phyloP scores from a whole-genome alignment of 176 grass and related monocot species.

The Chloris gayana region DNA sequence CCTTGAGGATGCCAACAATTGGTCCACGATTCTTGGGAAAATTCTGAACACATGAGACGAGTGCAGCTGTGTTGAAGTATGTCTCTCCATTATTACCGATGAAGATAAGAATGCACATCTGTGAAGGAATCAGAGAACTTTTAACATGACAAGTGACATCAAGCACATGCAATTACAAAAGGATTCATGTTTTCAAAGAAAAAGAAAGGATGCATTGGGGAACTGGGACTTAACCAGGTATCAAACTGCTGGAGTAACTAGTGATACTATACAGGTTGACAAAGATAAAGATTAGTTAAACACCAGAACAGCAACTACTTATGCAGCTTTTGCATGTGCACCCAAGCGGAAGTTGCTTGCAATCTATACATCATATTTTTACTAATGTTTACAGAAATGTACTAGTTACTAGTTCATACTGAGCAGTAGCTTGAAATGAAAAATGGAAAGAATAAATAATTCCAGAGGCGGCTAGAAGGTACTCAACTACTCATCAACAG shows the following conservation, averaged over 20 bases:
- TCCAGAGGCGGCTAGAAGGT: not conserved
- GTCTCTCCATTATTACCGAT: constrained; percentile 89
- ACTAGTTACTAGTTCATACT: not conserved
- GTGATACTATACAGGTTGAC: not conserved
- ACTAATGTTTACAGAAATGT: not conserved
- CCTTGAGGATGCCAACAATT: constrained; percentile 93
- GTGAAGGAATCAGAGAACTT: constrained; percentile 25
- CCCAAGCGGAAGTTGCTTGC: not conserved
- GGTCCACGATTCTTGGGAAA: constrained; percentile 90
- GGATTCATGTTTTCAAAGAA: not conserved
- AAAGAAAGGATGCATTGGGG: not conserved
- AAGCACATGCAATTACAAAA: not conserved
- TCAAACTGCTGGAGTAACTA: not conserved
- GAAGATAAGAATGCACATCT: constrained; percentile 95
- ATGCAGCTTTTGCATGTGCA: constrained; percentile 5
- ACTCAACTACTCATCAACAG: not conserved
- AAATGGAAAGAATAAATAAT: not conserved
- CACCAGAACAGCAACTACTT: constrained; percentile 15
- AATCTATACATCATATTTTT: not conserved
- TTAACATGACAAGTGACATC: constrained; percentile 11
- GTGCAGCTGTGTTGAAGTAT: constrained; percentile 86
- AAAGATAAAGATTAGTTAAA: not conserved
- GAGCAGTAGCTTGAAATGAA: not conserved
- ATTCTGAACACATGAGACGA: constrained; percentile 95
- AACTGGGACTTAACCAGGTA: not conserved